Base-by-base conservation (phyloP, 345 rosid genomes). In the Schrenkiella parvula region DNA sequence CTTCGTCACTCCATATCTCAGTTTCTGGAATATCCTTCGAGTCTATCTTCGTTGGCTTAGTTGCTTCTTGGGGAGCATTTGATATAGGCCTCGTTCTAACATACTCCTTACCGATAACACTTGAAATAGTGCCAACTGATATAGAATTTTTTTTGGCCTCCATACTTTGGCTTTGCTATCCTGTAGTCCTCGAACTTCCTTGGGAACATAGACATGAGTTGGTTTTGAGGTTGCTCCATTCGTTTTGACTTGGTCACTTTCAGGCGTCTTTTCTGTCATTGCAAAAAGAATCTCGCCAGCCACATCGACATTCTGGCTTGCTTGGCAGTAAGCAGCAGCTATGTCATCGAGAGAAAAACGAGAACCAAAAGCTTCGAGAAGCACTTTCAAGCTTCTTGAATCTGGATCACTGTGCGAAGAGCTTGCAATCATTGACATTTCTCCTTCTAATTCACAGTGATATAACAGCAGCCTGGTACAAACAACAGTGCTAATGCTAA, bases 1-100 rank as follows among this genome's bases (percentile, higher is more conserved):
- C 62, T 73, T 79, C 60, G 57, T 73, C 71, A 39, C 48, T 47
- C 80, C 88, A 81, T 58, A 81, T 29, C 71, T 51, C 78, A 31
- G 80, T 65, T 58, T 71, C 75, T 15, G 88, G 85, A n/a, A 84
- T 70, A 56, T 79, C 83, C 76, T 54, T 59, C 10, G 81, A 73
- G 42, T 84, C 72, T 56, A 84, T 64, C 80, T 81, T 81, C 66
- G 82, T 12, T 13, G 90, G 90, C 59, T 84, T 86, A 51, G 66
- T 66, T 42, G 74, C 26, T 75, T 81, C 79, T 34, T 43, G 22
- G 18, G 68, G 79, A 34, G 58, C 70, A 58, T 66, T 71, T 53
- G 73, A 23, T 41, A 52, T 6, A 44, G 83, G 72, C 72, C 70
- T 69, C 64, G 74, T 37, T 66, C 64, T 78, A 34, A 17, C 66